Evolutionary conservation across 257 asterid species (phyloP), one percentile per base, ranked within the genome.

Genomic region (Gentiana dahurica): DNA sequence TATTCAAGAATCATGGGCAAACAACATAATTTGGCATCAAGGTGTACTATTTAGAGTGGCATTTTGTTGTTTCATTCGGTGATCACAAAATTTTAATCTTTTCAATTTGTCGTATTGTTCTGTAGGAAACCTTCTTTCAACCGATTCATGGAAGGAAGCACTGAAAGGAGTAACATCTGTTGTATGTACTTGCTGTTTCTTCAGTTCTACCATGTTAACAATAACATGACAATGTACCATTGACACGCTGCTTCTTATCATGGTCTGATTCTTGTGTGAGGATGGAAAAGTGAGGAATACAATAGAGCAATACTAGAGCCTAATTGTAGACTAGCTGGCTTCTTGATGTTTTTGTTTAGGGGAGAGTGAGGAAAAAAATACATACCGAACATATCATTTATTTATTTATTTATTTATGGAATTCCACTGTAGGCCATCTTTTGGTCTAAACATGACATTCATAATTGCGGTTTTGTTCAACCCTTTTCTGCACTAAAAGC

Each of bases 151-250:
- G 96, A 87, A 87, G 83, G 94, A 87, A 71, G 94, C 79, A 13
- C 79, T 90, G 74, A 79, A 87, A 68, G 98, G 96, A 77, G 96
- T 87, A 53, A 87, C 95, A 54, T 84, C 98, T 65, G 66, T 90
- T 66, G 98, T 90, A 79, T 49, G 97, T 81, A 66, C 63, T 57
- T 44, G 65, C 53, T 62, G 5, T 47, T 6, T 54, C 66, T 33
- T 37, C 37, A 44, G n/a, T 41, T 57, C 24, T 5, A 55, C 15
- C 32, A 8, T 33, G 24, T 38, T 15, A 39, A 5, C 15, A 13
- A 47, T n/a, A 38, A 37, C 11, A 13, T 44, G 7, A 33, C 15
- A 36, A 37, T 12, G 49, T 36, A 54, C 34, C 12, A 8, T 36
- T 36, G 58, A 36, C 5, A 10, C 24, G 15, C 8, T 8, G 9